Conservation (phyloP, 2,329 filamentous ascomycete genomes). For the Lachnellula suecica region DNA sequence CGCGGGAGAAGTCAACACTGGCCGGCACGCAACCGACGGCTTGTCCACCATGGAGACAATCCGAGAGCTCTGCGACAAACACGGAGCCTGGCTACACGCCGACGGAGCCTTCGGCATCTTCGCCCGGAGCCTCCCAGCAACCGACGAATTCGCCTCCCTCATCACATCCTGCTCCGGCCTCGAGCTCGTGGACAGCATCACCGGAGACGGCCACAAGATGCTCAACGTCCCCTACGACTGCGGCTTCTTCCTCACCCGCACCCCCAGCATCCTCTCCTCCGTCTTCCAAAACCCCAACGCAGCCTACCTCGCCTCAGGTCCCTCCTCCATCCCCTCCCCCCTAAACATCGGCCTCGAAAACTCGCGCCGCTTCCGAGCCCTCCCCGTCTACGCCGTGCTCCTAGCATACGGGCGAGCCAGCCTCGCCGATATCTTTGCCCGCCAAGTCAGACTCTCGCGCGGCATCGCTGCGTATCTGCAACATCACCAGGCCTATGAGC, state of each 20-base stretch:
- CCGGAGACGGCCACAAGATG: constrained; percentile 86
- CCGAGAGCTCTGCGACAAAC: constrained; percentile 67
- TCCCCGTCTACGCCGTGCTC: constrained; percentile 85
- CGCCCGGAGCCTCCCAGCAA: constrained; percentile 61
- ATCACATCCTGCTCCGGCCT: constrained; percentile 59
- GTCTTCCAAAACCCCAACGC: constrained; percentile 86
- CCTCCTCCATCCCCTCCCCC: constrained; percentile 66
- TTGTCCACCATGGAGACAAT: constrained; percentile 48
- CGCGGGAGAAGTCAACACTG: constrained; percentile 88
- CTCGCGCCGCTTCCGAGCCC: constrained; percentile 82
- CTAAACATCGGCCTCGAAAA: constrained; percentile 89
- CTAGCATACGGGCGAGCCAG: constrained; percentile 71
- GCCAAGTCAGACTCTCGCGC: constrained; percentile 72
- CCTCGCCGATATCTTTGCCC: constrained; percentile 66
- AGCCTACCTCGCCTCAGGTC: constrained; percentile 64
- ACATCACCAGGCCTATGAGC: constrained; percentile 60
- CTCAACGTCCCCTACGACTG: constrained; percentile 94
- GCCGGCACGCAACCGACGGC: constrained; percentile 67
- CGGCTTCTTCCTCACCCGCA: constrained; percentile 81
- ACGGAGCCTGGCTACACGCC: constrained; percentile 83
- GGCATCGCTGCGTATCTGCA: constrained; percentile 63
- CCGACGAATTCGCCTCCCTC: constrained; percentile 53
- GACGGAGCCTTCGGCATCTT: constrained; percentile 91
- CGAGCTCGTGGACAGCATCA: constrained; percentile 83
- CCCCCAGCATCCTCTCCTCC: constrained; percentile 53